Evolutionary conservation across 352 stramenopile genomes (phyloP).

Genomic region (Globisporangium rhizosaccharum): DNA sequence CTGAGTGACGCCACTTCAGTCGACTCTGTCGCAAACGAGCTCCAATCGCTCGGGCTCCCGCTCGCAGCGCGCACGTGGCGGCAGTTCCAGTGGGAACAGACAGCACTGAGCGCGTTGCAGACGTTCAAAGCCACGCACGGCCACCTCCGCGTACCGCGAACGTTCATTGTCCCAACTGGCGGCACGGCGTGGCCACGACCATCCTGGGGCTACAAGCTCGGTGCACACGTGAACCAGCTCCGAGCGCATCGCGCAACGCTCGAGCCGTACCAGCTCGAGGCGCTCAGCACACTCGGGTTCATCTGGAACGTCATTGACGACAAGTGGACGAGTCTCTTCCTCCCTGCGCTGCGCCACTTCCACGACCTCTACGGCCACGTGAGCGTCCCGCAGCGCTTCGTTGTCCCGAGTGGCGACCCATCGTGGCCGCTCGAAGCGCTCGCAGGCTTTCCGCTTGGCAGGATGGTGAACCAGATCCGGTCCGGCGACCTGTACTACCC

Average conservation of each 20-base stretch:
- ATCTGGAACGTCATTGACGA: constrained; percentile 31
- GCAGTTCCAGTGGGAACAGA: constrained; percentile 24
- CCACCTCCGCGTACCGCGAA: constrained; percentile 26
- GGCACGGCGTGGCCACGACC: constrained; percentile 18
- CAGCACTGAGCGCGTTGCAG: constrained; percentile 1
- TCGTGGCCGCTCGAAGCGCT: constrained; percentile 20
- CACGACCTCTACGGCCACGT: constrained; percentile 31
- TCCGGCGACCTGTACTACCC: constrained; percentile 19
- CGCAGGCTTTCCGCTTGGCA: constrained; percentile 34
- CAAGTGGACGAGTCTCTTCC: constrained; percentile 28
- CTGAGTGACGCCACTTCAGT: no score
- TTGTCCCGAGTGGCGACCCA: constrained; percentile 14
- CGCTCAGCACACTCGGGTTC: constrained; percentile 34
- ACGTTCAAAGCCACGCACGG: constrained; percentile 4
- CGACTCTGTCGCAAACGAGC: constrained; percentile 1
- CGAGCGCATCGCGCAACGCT: constrained; percentile 21
- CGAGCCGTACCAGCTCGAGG: constrained; percentile 19
- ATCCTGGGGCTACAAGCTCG: constrained; percentile 11
- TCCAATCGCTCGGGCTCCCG: constrained; percentile 33
- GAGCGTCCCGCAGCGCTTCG: constrained; percentile 35
- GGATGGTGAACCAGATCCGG: constrained; percentile 46
- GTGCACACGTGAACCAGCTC: constrained; percentile 18
- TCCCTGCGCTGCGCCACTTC: constrained; percentile 34
- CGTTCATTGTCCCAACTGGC: constrained; percentile 27
- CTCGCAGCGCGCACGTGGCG: constrained; percentile 26